Evolutionary conservation across 2,329 filamentous ascomycete genomes (phyloP).

Genomic region (Pseudogymnoascus sp.): DNA sequence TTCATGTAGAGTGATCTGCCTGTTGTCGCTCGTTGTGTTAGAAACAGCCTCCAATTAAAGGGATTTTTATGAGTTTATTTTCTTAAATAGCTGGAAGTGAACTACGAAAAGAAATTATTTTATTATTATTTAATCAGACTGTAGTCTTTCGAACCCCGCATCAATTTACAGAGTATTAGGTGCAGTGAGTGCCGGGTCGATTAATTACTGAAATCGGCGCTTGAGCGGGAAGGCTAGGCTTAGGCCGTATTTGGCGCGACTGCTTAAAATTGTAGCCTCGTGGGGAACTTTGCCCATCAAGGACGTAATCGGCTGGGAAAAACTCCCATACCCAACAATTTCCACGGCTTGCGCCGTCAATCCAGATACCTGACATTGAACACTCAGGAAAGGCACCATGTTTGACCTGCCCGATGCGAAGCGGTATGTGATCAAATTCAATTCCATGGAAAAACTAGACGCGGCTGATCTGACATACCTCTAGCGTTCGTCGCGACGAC

Average conservation of each 20-base stretch:
- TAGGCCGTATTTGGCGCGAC: background rate
- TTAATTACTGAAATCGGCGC: background rate
- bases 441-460: conserved; percentile 9
- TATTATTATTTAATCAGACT: background rate
- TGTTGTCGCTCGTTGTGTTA: background rate
- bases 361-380: background rate
- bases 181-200: background rate
- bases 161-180: background rate
- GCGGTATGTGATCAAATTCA: conserved; percentile 33
- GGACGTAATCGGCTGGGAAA: background rate
- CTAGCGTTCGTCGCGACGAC: conserved; percentile 49
- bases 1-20: background rate
- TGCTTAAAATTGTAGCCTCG: background rate
- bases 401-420: conserved; percentile 47
- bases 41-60: background rate
- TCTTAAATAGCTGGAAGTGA: background rate
- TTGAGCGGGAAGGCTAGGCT: background rate
- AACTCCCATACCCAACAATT: background rate
- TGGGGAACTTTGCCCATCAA: background rate
- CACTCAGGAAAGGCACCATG: conserved; percentile 31
- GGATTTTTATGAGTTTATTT: background rate
- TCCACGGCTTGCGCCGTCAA: background rate
- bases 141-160: background rate
- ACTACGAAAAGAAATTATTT: background rate
- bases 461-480: conserved; percentile 5